Evolutionary conservation across 2,329 filamentous ascomycete species (phyloP).

Genomic region (Parastagonospora avenae): DNA sequence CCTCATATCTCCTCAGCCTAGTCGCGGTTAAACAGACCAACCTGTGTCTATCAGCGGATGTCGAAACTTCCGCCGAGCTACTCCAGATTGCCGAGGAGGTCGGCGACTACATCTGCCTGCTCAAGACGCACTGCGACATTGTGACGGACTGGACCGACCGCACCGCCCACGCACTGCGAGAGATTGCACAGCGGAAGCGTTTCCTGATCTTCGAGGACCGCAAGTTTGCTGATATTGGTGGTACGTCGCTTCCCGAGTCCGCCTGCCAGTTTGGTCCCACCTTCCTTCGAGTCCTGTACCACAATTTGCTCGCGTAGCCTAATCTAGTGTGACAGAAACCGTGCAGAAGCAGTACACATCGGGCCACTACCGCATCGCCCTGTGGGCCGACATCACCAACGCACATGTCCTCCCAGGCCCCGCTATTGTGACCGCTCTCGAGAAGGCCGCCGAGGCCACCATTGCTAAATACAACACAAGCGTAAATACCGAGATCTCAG

Average conservation of each 20-base stretch:
- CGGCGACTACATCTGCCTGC: slow-evolving; percentile 64
- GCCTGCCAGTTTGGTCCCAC: neutral
- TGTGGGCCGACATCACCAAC: slow-evolving; percentile 60
- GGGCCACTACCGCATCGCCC: slow-evolving; percentile 57
- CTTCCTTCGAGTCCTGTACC: neutral
- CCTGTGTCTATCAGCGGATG: slow-evolving; percentile 62
- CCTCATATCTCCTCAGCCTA: slow-evolving; percentile 55
- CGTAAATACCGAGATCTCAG: slow-evolving; percentile 58
- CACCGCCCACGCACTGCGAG: slow-evolving; percentile 56
- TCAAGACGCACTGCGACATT: slow-evolving; percentile 67
- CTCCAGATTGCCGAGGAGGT: slow-evolving; percentile 62
- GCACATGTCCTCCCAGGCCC: slow-evolving; percentile 60
- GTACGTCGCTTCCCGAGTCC: slow-evolving; percentile 41
- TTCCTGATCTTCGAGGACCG: slow-evolving; percentile 62
- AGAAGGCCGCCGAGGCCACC: slow-evolving; percentile 53
- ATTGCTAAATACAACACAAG: slow-evolving; percentile 57
- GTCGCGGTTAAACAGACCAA: slow-evolving; percentile 58
- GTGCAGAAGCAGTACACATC: slow-evolving; percentile 61
- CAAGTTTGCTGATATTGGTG: slow-evolving; percentile 62
- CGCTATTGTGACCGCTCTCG: slow-evolving; percentile 57
- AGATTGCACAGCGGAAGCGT: slow-evolving; percentile 55
- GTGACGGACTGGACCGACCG: slow-evolving; percentile 65
- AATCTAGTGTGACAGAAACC: slow-evolving; percentile 47
- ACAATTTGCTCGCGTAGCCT: slow-evolving; percentile 8
- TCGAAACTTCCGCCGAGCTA: slow-evolving; percentile 61